These are phyloP conservation scores for Annulohypoxylon nitens DNA, from an alignment of 495 filamentous ascomycete species.

Conservation along the genomic window DNA sequence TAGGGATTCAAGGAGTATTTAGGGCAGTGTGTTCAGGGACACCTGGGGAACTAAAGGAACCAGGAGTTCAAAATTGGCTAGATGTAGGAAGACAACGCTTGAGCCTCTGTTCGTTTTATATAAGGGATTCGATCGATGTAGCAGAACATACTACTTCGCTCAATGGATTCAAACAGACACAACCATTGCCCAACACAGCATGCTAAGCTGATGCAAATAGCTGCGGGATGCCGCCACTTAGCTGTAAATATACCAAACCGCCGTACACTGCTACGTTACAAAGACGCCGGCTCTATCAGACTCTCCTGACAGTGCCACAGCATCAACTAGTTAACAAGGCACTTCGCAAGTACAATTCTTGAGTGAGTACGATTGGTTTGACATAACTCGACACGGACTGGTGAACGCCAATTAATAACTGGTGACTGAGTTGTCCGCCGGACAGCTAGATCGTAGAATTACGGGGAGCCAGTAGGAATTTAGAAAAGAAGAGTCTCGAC, in stretches of 20 bases:
- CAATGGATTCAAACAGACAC: not conserved
- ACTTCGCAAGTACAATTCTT: slow-evolving; percentile 5
- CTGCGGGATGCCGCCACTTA: slow-evolving; percentile 42
- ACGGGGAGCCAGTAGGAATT: slow-evolving; percentile 24
- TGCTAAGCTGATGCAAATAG: slow-evolving; percentile 36
- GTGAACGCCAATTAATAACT: slow-evolving; percentile 37
- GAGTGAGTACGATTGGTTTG: slow-evolving; percentile 30
- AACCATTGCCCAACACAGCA: slow-evolving; percentile 11
- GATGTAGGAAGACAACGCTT: not conserved
- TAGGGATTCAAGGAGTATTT: not conserved
- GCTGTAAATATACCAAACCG: slow-evolving; percentile 29
- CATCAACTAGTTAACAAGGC: slow-evolving; percentile 38
- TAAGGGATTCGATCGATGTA: slow-evolving; percentile 9
- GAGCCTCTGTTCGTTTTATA: slow-evolving; percentile 22
- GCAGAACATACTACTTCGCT: slow-evolving; percentile 14
- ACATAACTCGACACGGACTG: slow-evolving; percentile 32
- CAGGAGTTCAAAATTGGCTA: too few species aligned
- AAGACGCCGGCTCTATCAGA: slow-evolving; percentile 30
- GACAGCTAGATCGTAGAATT: slow-evolving; percentile 22
- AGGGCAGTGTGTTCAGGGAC: not conserved
- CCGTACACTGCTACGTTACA: slow-evolving; percentile 42
- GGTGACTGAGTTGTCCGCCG: slow-evolving; percentile 36
- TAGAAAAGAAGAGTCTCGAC: slow-evolving; percentile 15
- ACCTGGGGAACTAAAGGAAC: not conserved
- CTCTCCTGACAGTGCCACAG: slow-evolving; percentile 40